Evolutionary conservation across 228 moss, liverwort and hornwort genomes (phyloP).

Genomic region (Sphagnum magellanicum): DNA sequence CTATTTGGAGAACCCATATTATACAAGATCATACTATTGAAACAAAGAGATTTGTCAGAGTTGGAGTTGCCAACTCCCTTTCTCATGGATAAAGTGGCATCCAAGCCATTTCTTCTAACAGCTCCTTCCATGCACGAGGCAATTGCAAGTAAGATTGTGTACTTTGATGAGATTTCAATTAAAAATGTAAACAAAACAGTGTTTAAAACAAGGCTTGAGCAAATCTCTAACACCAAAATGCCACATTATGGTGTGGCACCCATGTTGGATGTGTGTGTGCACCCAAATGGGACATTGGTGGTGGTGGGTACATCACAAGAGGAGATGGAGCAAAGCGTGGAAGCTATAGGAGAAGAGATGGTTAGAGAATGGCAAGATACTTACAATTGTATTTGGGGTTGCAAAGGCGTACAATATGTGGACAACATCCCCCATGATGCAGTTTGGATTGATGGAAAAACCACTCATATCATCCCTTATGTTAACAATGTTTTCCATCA

Average conservation of each 20-base stretch:
- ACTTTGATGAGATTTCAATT: slow-evolving; percentile 36
- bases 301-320: slow-evolving; percentile 51
- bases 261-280: slow-evolving; percentile 54
- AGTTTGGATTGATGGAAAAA: slow-evolving; percentile 56
- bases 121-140: slow-evolving; percentile 65
- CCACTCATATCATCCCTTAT: slow-evolving; percentile 73
- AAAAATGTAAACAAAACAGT: slow-evolving; percentile 10
- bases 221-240: slow-evolving; percentile 21
- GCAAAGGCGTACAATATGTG: slow-evolving; percentile 36
- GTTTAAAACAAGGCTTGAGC: slow-evolving; percentile 46
- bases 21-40: too few relatives aligned
- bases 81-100: not conserved
- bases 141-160: slow-evolving; percentile 21
- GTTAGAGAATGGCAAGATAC: slow-evolving; percentile 40
- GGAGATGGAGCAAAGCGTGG: slow-evolving; percentile 31
- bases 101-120: slow-evolving; percentile 10
- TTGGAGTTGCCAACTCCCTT: not conserved
- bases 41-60: too few relatives aligned
- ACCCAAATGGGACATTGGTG: slow-evolving; percentile 74
- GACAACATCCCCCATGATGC: slow-evolving; percentile 26
- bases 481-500: slow-evolving; percentile 74
- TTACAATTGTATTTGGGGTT: slow-evolving; percentile 60
- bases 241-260: slow-evolving; percentile 46
- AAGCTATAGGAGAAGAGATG: slow-evolving; percentile 25
- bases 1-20: too few relatives aligned